phyloP scores from a whole-genome alignment of 2,329 filamentous ascomycete species.

The Xylaria sp. region DNA sequence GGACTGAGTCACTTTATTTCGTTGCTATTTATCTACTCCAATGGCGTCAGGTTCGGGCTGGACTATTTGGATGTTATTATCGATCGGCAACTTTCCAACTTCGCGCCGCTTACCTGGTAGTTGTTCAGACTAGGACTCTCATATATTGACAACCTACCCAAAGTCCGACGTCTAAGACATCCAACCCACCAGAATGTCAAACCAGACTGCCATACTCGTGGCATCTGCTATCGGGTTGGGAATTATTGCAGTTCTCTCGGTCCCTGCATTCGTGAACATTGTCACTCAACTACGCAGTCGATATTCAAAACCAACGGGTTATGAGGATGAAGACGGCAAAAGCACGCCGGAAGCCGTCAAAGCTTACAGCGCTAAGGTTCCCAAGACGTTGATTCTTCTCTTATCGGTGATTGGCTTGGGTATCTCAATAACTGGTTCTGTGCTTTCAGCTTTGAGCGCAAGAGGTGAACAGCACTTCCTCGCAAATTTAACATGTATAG shows the following conservation, averaged over 20 bases:
- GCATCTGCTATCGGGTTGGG: slow-evolving; percentile 34
- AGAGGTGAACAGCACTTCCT: slow-evolving; percentile 46
- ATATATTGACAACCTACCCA: slow-evolving; percentile 8
- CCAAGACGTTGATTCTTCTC: slow-evolving; percentile 58
- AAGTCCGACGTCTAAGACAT: slow-evolving; percentile 16
- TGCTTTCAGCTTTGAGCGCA: slow-evolving; percentile 51
- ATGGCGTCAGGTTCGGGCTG: slow-evolving; percentile 6
- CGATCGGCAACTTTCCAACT: not conserved
- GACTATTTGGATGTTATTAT: not conserved
- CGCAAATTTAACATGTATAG: slow-evolving; percentile 59
- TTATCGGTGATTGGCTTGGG: slow-evolving; percentile 57
- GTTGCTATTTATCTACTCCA: slow-evolving; percentile 1
- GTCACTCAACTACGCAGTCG: slow-evolving; percentile 24
- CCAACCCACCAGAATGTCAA: slow-evolving; percentile 24
- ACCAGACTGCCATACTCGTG: slow-evolving; percentile 23
- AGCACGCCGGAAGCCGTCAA: slow-evolving; percentile 65
- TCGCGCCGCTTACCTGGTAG: slow-evolving; percentile 1
- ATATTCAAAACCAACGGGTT: slow-evolving; percentile 49
- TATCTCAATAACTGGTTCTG: slow-evolving; percentile 58
- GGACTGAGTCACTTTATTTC: not conserved
- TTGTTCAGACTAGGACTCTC: not conserved
- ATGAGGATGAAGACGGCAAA: slow-evolving; percentile 71
- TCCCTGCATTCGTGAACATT: slow-evolving; percentile 29
- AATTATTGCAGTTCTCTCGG: slow-evolving; percentile 27
- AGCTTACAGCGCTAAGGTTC: slow-evolving; percentile 62